These are phyloP conservation scores for Talaromyces sp. DNA, from an alignment of 2,329 filamentous ascomycete species.

Conservation along the genomic window DNA sequence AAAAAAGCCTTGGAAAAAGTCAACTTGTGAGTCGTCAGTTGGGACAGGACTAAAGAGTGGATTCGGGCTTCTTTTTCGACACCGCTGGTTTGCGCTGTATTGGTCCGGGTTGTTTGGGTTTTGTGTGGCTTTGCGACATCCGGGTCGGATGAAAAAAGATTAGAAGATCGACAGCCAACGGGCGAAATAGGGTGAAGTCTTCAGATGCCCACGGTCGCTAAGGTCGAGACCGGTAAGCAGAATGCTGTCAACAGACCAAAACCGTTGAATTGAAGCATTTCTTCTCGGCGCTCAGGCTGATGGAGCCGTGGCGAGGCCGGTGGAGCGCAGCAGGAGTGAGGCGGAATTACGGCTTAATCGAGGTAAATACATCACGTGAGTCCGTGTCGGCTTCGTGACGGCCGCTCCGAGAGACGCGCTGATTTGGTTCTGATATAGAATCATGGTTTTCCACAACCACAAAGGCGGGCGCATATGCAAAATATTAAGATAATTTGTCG, in stretches of 20 bases:
- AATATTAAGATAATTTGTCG: not conserved
- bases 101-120: slow-evolving; percentile 22
- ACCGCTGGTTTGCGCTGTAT: slow-evolving; percentile 35
- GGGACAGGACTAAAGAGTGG: slow-evolving; percentile 17
- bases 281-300: slow-evolving; percentile 4
- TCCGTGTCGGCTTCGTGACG: slow-evolving; percentile 28
- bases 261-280: not conserved
- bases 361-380: slow-evolving; percentile 30
- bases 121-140: slow-evolving; percentile 27
- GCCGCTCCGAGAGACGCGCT: slow-evolving; percentile 20
- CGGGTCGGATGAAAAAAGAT: slow-evolving; percentile 12
- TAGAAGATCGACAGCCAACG: not conserved
- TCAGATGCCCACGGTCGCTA: not conserved
- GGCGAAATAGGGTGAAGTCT: not conserved
- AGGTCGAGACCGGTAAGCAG: not conserved
- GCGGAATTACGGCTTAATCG: slow-evolving; percentile 7
- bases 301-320: not conserved
- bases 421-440: not conserved
- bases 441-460: not conserved
- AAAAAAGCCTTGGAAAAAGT: slow-evolving; percentile 24
- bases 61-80: slow-evolving; percentile 28
- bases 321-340: slow-evolving; percentile 2
- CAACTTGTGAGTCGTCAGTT: slow-evolving; percentile 21
- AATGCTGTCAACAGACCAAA: not conserved
- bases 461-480: slow-evolving; percentile 10